Evolutionary conservation across 331 rosid species (phyloP).

Genomic region (Spiraea crenata): DNA sequence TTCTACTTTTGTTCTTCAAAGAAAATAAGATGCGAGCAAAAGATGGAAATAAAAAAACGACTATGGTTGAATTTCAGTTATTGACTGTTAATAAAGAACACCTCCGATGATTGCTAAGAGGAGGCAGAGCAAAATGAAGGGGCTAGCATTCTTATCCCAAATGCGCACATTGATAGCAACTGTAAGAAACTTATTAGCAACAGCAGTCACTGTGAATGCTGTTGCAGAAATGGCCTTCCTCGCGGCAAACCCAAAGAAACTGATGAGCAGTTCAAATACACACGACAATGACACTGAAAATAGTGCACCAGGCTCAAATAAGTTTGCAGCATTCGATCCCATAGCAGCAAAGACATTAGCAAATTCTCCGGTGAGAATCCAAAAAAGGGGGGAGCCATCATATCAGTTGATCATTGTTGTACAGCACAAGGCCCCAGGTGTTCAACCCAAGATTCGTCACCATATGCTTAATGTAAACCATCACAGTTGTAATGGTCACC

Average conservation of each 20-base stretch:
- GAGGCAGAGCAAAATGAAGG: slow-evolving; percentile 76
- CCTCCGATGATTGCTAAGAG: slow-evolving; percentile 80
- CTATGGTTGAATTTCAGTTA: slow-evolving; percentile 33
- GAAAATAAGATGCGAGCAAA: neutral
- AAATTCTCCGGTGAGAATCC: slow-evolving; percentile 84
- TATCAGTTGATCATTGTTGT: slow-evolving; percentile 72
- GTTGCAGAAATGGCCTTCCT: slow-evolving; percentile 90
- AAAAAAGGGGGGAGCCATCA: slow-evolving; percentile 79
- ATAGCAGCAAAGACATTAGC: slow-evolving; percentile 59
- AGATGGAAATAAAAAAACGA: neutral
- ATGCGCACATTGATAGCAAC: too few relatives aligned
- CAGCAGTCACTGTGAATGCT: too few relatives aligned
- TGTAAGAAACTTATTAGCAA: too few relatives aligned
- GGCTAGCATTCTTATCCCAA: slow-evolving; percentile 97
- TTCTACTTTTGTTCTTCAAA: slow-evolving; percentile 25
- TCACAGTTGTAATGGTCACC: slow-evolving; percentile 80
- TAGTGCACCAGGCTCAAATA: slow-evolving; percentile 52
- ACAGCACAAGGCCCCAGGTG: slow-evolving; percentile 92
- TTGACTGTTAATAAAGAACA: slow-evolving; percentile 86
- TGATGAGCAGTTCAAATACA: slow-evolving; percentile 80
- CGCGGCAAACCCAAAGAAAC: slow-evolving; percentile 94
- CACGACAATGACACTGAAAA: slow-evolving; percentile 66
- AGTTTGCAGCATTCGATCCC: slow-evolving; percentile 39
- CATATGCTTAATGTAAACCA: slow-evolving; percentile 95
- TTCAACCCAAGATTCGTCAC: slow-evolving; percentile 84